Base-by-base conservation (phyloP, 1,139 yeast species). In the Arxiozyma telluris region DNA sequence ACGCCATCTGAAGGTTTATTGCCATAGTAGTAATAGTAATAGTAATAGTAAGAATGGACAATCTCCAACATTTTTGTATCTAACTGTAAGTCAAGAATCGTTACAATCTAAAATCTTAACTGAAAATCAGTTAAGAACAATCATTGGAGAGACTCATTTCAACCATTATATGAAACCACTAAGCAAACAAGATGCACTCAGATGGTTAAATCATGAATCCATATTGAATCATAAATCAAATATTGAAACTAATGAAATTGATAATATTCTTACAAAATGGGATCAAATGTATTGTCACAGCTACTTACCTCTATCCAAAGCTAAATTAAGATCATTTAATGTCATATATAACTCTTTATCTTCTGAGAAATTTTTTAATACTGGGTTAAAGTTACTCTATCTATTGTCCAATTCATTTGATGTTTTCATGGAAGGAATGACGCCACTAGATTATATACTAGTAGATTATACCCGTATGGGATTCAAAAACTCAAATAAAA, bases 1-100 rank as follows among this genome's bases (percentile, higher is more conserved):
- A 59, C 64, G 49, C 18, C 42, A 46, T 46, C 21, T 46, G 11
- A 38, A 46, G 21, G 17, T 46, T 12, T n/a, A 12, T 12, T 46
- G 7, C 18, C 34, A 20, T 30, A 17, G 3, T 20, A 15, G 11
- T 34, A 15, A 20, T 30, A 15, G 11, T 34, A 15, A 20, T 30
- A 17, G 12, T 20, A 6, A 18, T 34, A 6, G 18, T 25, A 27
- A 20, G 5, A n/a, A 30, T 8, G 2, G 12, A 11, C 47, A 25
- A 20, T 15, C 17, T 34, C 4, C 38, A 18, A n/a, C 22, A 17
- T 9, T 23, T 8, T 21, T 46, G 8, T 46, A 27, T 22, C 38
- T 46, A 21, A 18, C 49, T 4, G 42, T 46, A 6, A 9, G 4
- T 9, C 41, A 30, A 21, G 22, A 20, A 5, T 9, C 42, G 17